Conservation (phyloP, 202 grass and related monocot genomes). For the Dendrocalamus latiflorus region DNA sequence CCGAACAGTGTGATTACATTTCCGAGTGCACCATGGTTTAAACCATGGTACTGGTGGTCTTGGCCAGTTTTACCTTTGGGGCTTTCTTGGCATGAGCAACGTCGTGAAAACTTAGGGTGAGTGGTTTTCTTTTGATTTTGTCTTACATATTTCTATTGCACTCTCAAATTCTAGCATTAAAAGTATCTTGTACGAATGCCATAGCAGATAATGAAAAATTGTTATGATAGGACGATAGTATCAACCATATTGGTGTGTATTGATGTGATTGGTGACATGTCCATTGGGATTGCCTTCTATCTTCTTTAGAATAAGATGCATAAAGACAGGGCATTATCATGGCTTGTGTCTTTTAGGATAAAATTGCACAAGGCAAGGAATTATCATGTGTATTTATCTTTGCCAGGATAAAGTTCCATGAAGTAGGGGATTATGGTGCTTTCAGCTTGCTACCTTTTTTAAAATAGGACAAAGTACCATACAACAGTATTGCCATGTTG, state of each 20-base stretch:
- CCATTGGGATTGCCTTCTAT: neutral
- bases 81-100: constrained; percentile 77
- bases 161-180: constrained; percentile 1
- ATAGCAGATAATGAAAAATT: neutral
- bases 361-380: neutral
- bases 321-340: neutral
- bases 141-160: neutral
- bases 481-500: neutral
- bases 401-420: neutral
- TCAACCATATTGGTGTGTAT: neutral
- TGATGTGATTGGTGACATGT: constrained; percentile 16
- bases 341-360: constrained; percentile 4
- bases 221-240: neutral
- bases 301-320: constrained; percentile 13
- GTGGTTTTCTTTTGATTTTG: neutral
- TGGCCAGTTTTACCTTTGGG: constrained; percentile 85
- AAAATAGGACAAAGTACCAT: neutral
- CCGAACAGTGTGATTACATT: constrained; percentile 80
- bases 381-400: neutral
- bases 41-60: constrained; percentile 97
- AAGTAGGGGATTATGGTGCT: neutral
- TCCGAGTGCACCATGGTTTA: constrained; percentile 84
- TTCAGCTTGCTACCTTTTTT: neutral
- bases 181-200: neutral
- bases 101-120: constrained; percentile 57